Conservation (phyloP, 2,329 filamentous ascomycete genomes). For the Ophiocordyceps sinensis region DNA sequence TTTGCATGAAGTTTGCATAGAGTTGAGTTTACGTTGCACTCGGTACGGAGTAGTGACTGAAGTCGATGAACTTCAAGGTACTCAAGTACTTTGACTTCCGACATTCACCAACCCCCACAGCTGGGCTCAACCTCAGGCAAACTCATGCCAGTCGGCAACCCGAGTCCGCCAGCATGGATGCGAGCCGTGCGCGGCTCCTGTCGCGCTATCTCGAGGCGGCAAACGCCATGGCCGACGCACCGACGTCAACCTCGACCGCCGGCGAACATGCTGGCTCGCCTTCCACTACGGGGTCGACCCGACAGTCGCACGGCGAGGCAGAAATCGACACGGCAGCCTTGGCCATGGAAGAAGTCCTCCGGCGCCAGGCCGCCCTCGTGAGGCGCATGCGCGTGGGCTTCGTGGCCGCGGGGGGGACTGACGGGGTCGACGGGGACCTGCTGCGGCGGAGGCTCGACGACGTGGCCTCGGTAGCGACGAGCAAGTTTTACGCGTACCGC, state of each 20-base stretch:
- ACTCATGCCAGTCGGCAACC: too few relatives aligned
- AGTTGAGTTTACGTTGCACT: too few relatives aligned
- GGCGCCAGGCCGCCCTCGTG: conserved; percentile 13
- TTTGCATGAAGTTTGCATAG: too few relatives aligned
- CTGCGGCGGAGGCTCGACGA: conserved; percentile 35
- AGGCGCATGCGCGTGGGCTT: conserved; percentile 9
- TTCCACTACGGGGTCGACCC: background rate
- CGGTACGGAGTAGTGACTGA: too few relatives aligned
- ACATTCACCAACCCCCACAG: too few relatives aligned
- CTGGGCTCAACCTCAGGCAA: too few relatives aligned
- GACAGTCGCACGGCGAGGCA: background rate
- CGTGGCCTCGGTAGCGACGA: conserved; percentile 42
- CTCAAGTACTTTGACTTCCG: too few relatives aligned
- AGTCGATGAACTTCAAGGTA: too few relatives aligned
- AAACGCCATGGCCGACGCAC: conserved; percentile 4
- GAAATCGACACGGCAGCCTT: conserved; percentile 2
- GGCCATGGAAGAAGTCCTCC: conserved; percentile 14
- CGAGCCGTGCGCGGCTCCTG: conserved; percentile 8
- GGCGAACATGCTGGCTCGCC: background rate
- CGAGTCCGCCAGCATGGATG: conserved; percentile 5
- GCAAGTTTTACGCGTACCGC: conserved; percentile 55
- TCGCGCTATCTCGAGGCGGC: conserved; percentile 11
- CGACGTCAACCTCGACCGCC: background rate
- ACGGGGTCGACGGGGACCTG: conserved; percentile 9
- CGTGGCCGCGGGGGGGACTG: background rate